Conservation (phyloP, 345 rosid species). For the Bruguiera gymnorhiza region DNA sequence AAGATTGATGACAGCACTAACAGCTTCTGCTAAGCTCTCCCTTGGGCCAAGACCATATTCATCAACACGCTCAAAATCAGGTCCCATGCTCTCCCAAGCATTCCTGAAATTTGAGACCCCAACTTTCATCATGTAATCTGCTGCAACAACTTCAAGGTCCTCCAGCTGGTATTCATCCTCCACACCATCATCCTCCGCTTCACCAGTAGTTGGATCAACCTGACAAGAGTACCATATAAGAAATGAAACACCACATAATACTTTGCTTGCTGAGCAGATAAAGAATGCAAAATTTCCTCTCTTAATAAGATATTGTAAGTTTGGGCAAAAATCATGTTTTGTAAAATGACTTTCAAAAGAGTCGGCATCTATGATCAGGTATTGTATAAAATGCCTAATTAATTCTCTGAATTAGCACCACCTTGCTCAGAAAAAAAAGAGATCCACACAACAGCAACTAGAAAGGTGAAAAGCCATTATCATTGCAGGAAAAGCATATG, state of each 20-base stretch:
- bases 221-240: conserved; percentile 23
- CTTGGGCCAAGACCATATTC: conserved; percentile 96
- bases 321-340: neutral
- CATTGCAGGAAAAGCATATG: neutral
- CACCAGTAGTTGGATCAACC: conserved; percentile 93
- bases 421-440: neutral
- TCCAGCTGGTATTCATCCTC: conserved; percentile 98
- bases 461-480: neutral
- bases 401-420: neutral
- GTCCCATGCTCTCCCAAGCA: conserved; percentile 90
- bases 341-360: neutral
- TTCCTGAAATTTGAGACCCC: conserved; percentile 90
- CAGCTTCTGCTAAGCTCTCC: conserved; percentile 82
- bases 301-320: neutral
- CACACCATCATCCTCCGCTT: conserved; percentile 90
- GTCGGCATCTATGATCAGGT: neutral
- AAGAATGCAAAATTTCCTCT: neutral
- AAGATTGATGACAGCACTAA: conserved; percentile 79
- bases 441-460: neutral
- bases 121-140: conserved; percentile 83
- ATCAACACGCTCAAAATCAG: conserved; percentile 74
- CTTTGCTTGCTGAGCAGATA: neutral
- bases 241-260: neutral
- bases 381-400: neutral
- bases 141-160: conserved; percentile 91